phyloP scores from a whole-genome alignment of 768 basidiomycete species.

The Russula emetica region DNA sequence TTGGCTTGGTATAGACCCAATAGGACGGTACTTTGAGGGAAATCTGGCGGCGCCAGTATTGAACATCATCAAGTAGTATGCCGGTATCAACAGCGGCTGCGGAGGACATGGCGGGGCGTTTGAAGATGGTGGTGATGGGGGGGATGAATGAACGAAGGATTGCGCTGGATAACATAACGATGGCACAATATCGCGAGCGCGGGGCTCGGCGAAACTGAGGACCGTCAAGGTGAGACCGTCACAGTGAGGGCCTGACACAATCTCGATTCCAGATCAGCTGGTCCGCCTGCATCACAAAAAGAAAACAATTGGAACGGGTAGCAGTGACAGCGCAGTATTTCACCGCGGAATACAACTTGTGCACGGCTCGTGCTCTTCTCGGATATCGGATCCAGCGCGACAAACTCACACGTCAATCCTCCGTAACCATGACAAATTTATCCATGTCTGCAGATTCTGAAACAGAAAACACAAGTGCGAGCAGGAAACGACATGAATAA shows the following conservation, averaged over 20 bases:
- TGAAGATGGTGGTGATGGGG: not conserved
- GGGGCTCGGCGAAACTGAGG: not conserved
- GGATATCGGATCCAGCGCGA: too few relatives aligned
- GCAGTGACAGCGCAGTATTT: too few relatives aligned
- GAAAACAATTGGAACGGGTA: too few relatives aligned
- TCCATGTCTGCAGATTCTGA: too few relatives aligned
- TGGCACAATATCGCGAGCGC: constrained; percentile 1
- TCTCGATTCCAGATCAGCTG: not conserved
- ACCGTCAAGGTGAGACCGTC: constrained; percentile 17
- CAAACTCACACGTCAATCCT: too few relatives aligned
- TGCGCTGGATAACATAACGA: constrained; percentile 6
- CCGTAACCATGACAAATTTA: too few relatives aligned
- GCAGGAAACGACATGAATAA: too few relatives aligned
- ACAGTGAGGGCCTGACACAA: constrained; percentile 1
- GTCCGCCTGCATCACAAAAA: too few relatives aligned
- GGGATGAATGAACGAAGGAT: constrained; percentile 4
- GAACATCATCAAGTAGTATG: constrained; percentile 20
- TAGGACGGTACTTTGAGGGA: constrained; percentile 32
- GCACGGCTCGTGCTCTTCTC: too few relatives aligned
- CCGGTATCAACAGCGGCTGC: not conserved
- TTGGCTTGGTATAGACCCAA: constrained; percentile 51
- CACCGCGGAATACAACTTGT: too few relatives aligned
- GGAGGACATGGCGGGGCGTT: constrained; percentile 1
- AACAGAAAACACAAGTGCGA: too few relatives aligned
- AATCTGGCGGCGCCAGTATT: constrained; percentile 19